A percentile compares a stretch with the other conserved stretches of the same genome.
phyloP scores from a whole-genome alignment of 805 yeast species.

The Kuraishia hungarica region DNA sequence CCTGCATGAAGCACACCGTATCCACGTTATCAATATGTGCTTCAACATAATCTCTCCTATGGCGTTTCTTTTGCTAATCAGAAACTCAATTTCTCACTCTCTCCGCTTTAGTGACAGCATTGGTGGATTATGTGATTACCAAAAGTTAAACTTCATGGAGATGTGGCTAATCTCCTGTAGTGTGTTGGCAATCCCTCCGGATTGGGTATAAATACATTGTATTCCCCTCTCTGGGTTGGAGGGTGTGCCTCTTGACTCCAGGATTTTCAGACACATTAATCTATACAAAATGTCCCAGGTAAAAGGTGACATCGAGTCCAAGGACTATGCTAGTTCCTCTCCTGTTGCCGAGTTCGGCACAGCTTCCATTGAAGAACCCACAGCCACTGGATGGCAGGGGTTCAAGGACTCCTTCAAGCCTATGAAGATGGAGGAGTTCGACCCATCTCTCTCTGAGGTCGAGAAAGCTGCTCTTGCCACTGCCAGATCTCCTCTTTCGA shows the following conservation, averaged over 20 bases:
- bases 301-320: neutral
- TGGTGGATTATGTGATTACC: neutral
- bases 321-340: neutral
- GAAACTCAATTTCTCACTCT: neutral
- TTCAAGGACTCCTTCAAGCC: slow-evolving; percentile 24
- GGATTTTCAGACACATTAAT: neutral
- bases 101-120: neutral
- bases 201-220: neutral
- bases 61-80: neutral
- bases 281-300: neutral
- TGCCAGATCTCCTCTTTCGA: slow-evolving; percentile 39
- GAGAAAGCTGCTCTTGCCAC: slow-evolving; percentile 39
- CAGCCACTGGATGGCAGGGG: slow-evolving; percentile 1
- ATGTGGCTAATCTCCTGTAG: neutral
- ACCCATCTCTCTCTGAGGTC: slow-evolving; percentile 32
- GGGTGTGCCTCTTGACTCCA: neutral
- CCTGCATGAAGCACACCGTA: neutral
- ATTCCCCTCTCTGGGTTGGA: neutral
- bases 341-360: neutral
- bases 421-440: slow-evolving; percentile 26
- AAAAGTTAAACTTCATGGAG: neutral
- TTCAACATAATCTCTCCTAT: neutral
- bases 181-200: neutral
- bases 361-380: neutral
- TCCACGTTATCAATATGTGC: neutral